Conservation (phyloP, 2,329 filamentous ascomycete genomes). For the Aspergillus pseudonomiae region DNA sequence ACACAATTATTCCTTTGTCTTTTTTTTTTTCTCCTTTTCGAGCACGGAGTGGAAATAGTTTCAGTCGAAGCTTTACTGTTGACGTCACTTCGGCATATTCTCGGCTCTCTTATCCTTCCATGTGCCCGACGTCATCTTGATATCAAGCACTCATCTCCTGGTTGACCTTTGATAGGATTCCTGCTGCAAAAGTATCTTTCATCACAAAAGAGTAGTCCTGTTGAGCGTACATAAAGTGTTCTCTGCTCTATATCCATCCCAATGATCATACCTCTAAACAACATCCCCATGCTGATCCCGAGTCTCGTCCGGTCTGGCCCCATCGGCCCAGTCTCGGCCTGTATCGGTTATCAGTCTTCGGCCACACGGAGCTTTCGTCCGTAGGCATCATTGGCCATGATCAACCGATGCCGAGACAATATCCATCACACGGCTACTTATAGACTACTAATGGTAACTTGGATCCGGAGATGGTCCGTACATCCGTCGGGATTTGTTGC, state of each 20-base stretch:
- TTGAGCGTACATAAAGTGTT: too few relatives aligned
- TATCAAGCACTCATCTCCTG: not conserved
- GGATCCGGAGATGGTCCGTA: not conserved
- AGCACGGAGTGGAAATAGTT: not conserved
- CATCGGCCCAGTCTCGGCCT: conserved; percentile 32
- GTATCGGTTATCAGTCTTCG: conserved; percentile 38
- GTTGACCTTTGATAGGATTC: not conserved
- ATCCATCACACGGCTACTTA: not conserved
- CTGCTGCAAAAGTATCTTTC: not conserved
- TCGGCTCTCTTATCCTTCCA: conserved; percentile 20
- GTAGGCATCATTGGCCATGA: not conserved
- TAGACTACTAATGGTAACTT: not conserved
- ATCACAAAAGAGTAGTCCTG: not conserved
- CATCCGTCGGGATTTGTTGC: not conserved
- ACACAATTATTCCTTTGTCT: not conserved
- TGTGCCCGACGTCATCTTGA: conserved; percentile 1
- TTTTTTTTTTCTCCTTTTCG: not conserved
- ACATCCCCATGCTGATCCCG: conserved; percentile 12
- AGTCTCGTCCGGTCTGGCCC: conserved; percentile 17
- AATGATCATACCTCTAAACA: not conserved
- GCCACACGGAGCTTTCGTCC: conserved; percentile 37
- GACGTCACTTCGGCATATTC: conserved; percentile 32
- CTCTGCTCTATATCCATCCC: too few relatives aligned
- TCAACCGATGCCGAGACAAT: not conserved
- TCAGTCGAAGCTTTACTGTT: conserved; percentile 7